Base-by-base conservation (phyloP, 1,139 yeast genomes). In the Yamadazyma triangularis region DNA sequence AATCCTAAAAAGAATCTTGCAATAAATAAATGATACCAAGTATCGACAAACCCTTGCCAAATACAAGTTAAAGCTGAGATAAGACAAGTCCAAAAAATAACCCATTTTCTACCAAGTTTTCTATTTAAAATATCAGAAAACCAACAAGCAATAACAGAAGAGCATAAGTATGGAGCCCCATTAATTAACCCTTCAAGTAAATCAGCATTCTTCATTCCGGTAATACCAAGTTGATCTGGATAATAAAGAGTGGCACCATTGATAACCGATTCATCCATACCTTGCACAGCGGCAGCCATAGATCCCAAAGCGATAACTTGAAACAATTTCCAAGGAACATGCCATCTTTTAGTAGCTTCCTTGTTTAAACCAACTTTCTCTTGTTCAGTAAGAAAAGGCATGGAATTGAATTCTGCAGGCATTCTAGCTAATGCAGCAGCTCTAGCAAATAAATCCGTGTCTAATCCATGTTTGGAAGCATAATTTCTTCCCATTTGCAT, bases 221-320 rank as follows among this genome's bases (percentile, higher is more conserved):
- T 67, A 31, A 81, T 64, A 1, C 77, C 79, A 51, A 83, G 67
- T 2, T 53, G 54, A 2, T 48, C 45, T 4, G 89, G 86, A 55
- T 79, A 84, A 50, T 77, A 80, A 29, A 85, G 58, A 34, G 79
- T 74, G 8, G 95, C 95, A 42, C 95, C 96, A 47, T 85, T 84
- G 36, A 83, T 73, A 14, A 85, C 95, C 2, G 93, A 72, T 54
- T 86, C 95, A 55, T 86, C 96, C 87, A 86, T 85, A 49, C 96
- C 96, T 56, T 86, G 95, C 23, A 87, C 89, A 7, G 89, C 85
- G 13, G 95, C 96, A 32, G 93, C 87, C 78, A 86, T 74, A 5
- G 95, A 82, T 25, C 89, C 82, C 52, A 85, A 73, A 12, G 84
- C 70, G 34, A 83, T 74, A 32, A 85, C 77, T 41, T 69, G 74